Conservation (phyloP, 2,329 filamentous ascomycete genomes). For the Clarireedia paspali region DNA sequence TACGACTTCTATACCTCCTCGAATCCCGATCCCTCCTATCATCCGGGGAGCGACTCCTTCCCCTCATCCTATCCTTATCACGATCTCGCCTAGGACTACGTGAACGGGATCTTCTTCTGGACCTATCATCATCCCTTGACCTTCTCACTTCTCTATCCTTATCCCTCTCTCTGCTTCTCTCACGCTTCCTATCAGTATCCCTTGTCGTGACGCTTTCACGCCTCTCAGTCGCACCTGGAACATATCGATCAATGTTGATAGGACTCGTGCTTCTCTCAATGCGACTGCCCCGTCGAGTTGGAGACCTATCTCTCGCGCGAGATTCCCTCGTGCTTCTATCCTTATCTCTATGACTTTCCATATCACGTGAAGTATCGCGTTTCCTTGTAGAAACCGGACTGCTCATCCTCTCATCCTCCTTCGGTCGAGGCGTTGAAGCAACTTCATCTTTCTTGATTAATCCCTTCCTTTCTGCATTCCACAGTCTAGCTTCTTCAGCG, state of each 20-base stretch:
- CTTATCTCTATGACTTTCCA: conserved; percentile 25
- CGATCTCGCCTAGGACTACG: not conserved
- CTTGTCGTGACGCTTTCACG: conserved; percentile 18
- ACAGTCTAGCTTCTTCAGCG: conserved; percentile 54
- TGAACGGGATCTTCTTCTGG: conserved; percentile 12
- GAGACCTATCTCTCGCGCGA: conserved; percentile 27
- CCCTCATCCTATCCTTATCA: conserved; percentile 10
- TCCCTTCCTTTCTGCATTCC: conserved; percentile 52
- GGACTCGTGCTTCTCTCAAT: conserved; percentile 28
- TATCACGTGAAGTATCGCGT: conserved; percentile 27
- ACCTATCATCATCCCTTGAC: conserved; percentile 9
- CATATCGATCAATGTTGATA: conserved; percentile 29
- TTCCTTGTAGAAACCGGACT: conserved; percentile 23
- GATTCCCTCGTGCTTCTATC: conserved; percentile 21
- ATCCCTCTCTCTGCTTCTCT: conserved; percentile 16
- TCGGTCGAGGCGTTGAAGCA: conserved; percentile 11
- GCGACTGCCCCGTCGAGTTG: conserved; percentile 23
- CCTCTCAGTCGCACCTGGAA: conserved; percentile 22
- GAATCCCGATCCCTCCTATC: conserved; percentile 9
- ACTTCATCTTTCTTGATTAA: conserved; percentile 26
- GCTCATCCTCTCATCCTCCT: conserved; percentile 15
- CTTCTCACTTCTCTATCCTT: conserved; percentile 1
- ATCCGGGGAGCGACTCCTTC: conserved; percentile 11
- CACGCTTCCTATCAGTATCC: conserved; percentile 19
- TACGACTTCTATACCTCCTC: not conserved